Percentiles rank a stretch among this genome's conserved stretches.
Evolutionary conservation across 495 filamentous ascomycete species (phyloP).

Genomic region (Choiromyces venosus): DNA sequence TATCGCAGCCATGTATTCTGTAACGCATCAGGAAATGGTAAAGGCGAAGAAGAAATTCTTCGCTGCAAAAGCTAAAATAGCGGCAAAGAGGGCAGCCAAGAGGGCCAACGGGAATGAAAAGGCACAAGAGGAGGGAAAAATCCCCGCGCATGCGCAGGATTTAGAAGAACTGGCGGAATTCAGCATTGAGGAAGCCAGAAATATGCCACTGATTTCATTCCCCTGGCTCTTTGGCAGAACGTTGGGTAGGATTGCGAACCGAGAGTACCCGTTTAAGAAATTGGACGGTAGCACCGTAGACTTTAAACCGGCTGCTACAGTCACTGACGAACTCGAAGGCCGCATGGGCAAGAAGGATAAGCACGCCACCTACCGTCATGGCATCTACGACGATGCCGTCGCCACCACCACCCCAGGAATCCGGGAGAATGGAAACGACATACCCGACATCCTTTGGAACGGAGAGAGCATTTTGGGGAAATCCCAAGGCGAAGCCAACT

Average conservation of each 20-base stretch:
- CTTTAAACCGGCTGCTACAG: neutral
- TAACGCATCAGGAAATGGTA: conserved; percentile 66
- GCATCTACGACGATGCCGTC: neutral
- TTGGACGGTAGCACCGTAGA: neutral
- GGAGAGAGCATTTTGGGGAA: neutral
- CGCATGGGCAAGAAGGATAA: conserved; percentile 1
- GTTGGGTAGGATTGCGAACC: conserved; percentile 65
- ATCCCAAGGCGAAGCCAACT: neutral
- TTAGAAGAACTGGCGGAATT: conserved; percentile 30
- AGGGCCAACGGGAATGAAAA: conserved; percentile 3
- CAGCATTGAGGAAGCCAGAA: conserved; percentile 10
- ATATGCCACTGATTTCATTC: conserved; percentile 81
- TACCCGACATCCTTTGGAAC: neutral
- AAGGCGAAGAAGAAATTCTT: conserved; percentile 49
- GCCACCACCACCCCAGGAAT: neutral
- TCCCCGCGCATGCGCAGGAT: neutral
- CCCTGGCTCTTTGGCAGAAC: conserved; percentile 79
- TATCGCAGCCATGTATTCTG: conserved; percentile 76
- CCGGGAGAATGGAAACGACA: neutral
- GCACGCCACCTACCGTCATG: neutral
- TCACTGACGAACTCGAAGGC: conserved; percentile 1
- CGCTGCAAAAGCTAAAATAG: conserved; percentile 16
- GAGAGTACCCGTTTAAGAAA: conserved; percentile 27
- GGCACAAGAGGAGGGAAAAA: conserved; percentile 7
- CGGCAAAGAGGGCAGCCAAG: neutral